Percentiles rank a stretch among this genome's conserved stretches.
Conservation (phyloP, 2,329 filamentous ascomycete species). For the Fonsecaea erecta region DNA sequence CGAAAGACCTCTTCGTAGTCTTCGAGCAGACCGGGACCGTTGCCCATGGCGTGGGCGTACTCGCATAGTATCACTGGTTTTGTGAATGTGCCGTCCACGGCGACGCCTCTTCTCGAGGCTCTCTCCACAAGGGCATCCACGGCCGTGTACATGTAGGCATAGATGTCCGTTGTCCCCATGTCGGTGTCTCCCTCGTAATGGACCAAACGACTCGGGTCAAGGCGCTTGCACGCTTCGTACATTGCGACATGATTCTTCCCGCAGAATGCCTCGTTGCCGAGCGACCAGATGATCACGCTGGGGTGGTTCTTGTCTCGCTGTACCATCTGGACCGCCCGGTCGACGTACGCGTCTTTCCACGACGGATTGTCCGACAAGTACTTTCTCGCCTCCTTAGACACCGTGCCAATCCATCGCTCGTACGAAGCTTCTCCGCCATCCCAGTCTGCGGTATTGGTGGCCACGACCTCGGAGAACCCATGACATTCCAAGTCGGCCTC, state of each 20-base stretch:
- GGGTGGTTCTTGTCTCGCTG: slow-evolving; percentile 73
- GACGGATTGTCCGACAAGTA: slow-evolving; percentile 42
- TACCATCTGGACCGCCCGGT: slow-evolving; percentile 67
- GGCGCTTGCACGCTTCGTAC: slow-evolving; percentile 64
- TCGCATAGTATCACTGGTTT: slow-evolving; percentile 54
- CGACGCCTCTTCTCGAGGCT: slow-evolving; percentile 5
- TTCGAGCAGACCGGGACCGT: slow-evolving; percentile 70
- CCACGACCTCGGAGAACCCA: slow-evolving; percentile 37
- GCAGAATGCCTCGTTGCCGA: slow-evolving; percentile 76
- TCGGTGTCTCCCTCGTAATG: slow-evolving; percentile 70
- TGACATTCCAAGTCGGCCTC: slow-evolving; percentile 48
- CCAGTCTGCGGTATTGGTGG: not conserved
- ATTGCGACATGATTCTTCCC: slow-evolving; percentile 70
- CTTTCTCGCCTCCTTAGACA: slow-evolving; percentile 35
- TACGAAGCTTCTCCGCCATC: slow-evolving; percentile 16
- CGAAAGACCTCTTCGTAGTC: slow-evolving; percentile 71
- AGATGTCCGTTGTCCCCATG: slow-evolving; percentile 68
- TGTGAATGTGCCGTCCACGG: slow-evolving; percentile 51
- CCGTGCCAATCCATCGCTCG: slow-evolving; percentile 11
- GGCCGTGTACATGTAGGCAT: slow-evolving; percentile 68
- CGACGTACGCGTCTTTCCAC: slow-evolving; percentile 66
- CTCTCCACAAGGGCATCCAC: slow-evolving; percentile 41
- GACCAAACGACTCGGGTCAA: slow-evolving; percentile 63
- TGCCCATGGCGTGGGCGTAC: slow-evolving; percentile 70
- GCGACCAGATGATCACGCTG: slow-evolving; percentile 72